Percentiles rank a stretch among this genome's conserved stretches.
These are phyloP conservation scores for Xylaria sp. DNA, from an alignment of 2,329 filamentous ascomycete species.

Conservation along the genomic window DNA sequence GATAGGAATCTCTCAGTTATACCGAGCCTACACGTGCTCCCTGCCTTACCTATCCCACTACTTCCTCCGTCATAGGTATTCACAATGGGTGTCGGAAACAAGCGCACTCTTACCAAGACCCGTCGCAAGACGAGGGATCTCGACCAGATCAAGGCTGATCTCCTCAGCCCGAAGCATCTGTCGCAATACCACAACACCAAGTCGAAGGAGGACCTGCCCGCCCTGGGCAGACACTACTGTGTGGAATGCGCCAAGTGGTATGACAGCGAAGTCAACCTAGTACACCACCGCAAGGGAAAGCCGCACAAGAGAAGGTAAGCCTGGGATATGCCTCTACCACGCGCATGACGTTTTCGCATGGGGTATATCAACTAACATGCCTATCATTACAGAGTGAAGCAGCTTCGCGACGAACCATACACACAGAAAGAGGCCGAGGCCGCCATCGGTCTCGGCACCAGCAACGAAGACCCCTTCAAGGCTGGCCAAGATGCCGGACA, in stretches of 20 bases:
- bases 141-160: constrained; percentile 84
- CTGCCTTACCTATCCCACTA: background rate
- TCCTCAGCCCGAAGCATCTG: constrained; percentile 74
- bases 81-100: constrained; percentile 64
- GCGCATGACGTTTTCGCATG: background rate
- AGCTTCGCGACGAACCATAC: constrained; percentile 78
- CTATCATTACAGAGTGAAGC: constrained; percentile 58
- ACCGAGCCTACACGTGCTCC: background rate
- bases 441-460: constrained; percentile 64
- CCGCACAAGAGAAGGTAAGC: constrained; percentile 81
- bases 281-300: constrained; percentile 76
- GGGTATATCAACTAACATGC: constrained; percentile 22
- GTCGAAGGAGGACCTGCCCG: constrained; percentile 79
- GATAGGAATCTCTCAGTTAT: background rate
- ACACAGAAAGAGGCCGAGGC: constrained; percentile 82
- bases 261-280: constrained; percentile 73
- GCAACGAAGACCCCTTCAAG: constrained; percentile 49
- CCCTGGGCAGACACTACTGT: constrained; percentile 81
- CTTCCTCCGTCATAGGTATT: background rate
- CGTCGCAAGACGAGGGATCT: constrained; percentile 73
- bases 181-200: constrained; percentile 73
- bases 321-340: background rate
- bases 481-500: constrained; percentile 30
- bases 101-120: constrained; percentile 66
- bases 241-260: constrained; percentile 95